Base-by-base conservation (phyloP, 768 basidiomycete genomes). In the Russula olivacea region DNA sequence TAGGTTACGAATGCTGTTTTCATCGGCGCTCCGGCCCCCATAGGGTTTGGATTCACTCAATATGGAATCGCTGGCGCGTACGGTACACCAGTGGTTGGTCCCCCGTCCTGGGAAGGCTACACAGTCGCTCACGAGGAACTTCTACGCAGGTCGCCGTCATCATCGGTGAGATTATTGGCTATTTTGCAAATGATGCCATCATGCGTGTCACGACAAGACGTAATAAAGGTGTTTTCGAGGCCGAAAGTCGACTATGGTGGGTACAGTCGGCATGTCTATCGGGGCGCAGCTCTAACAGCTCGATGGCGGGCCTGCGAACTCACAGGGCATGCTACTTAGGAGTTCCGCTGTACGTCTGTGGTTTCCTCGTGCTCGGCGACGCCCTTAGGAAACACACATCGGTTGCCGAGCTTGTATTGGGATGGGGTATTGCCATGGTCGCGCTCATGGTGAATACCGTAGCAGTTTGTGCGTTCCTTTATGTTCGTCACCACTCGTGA, bases 1-100 rank as follows among this genome's bases (percentile, higher is more conserved):
- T 59, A 86, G 81, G 82, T 84, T 17, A 89, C 86, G 2, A 85
- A 83, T 62, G 83, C 81, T 0, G 83, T 87, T 2, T 88, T 88
- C 74, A 72, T 87, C 1, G 83, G 83, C 6, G 73, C 74, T 4
- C 83, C 83, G 0, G 75, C 76, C 2, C 83, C 84, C 0, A 66
- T 79, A 14, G 87, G 81, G 1, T 86, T 76, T 64, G 83, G 79
- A 0, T 81, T 82, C 67, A 75, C 72, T 38, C 76, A 75, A 61
- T 79, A 76, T 57, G 79, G 77, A 12, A 81, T 82, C 55, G 79
- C 85, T 0, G 83, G 81, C 38, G 74, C 72, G 15, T 83, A 83
- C 68, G 80, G 76, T 4, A 83, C 84, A 0, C 83, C 80, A 0
- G 81, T 86, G 49, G 83, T 82, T 23, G 74, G 69, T 34, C 50